Conservation (phyloP, 2,329 filamentous ascomycete species). For the Sarocladium strictum region DNA sequence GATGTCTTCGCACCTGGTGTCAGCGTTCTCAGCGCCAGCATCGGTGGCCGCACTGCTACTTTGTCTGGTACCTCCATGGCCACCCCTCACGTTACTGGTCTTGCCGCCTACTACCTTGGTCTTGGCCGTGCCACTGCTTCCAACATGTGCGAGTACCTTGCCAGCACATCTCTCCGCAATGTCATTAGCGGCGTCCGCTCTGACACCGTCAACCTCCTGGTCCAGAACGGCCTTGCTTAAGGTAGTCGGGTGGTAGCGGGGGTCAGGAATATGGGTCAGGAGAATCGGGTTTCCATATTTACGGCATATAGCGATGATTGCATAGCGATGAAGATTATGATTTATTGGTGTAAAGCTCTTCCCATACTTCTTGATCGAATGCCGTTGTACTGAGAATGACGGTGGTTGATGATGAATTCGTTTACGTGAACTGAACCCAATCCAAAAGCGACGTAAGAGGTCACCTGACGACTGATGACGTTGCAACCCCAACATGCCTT, state of each 20-base stretch:
- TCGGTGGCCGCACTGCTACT: conserved; percentile 36
- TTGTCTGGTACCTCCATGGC: conserved; percentile 50
- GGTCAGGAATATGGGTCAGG: neutral
- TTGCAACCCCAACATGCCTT: neutral
- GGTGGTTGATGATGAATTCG: neutral
- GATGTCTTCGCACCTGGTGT: conserved; percentile 46
- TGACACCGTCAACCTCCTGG: conserved; percentile 27
- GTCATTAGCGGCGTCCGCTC: conserved; percentile 29
- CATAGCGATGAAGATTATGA: conserved; percentile 4
- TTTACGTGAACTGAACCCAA: neutral
- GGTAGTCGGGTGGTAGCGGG: too few relatives aligned
- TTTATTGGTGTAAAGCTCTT: neutral
- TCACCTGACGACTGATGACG: conserved; percentile 9
- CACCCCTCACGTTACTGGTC: conserved; percentile 54
- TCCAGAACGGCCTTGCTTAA: conserved; percentile 23
- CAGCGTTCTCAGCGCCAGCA: conserved; percentile 36
- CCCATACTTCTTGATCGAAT: neutral
- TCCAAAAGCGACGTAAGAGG: neutral
- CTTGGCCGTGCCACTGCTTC: conserved; percentile 31
- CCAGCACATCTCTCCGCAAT: conserved; percentile 31
- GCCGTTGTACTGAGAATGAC: neutral
- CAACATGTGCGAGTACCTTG: conserved; percentile 36
- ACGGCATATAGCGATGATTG: neutral
- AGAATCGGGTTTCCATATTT: neutral
- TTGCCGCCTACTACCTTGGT: conserved; percentile 56